Conservation (phyloP, 2,329 filamentous ascomycete species). For the Ophiostoma himal-ulmi region DNA sequence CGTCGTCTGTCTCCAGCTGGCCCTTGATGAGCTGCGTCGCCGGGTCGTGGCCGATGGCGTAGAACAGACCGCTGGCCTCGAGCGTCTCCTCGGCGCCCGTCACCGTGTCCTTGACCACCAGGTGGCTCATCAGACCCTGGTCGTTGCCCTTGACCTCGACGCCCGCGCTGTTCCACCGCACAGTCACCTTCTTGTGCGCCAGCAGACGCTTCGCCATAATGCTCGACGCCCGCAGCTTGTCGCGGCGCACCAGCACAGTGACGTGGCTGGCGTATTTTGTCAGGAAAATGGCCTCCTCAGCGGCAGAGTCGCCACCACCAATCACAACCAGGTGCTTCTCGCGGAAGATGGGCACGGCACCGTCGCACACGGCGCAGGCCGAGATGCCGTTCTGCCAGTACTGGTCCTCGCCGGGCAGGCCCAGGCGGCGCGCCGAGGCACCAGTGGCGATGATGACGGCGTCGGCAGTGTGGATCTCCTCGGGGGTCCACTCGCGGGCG, state of each 20-base stretch:
- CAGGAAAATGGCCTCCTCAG: constrained; percentile 94
- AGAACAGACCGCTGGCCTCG: constrained; percentile 89
- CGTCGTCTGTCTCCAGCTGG: constrained; percentile 75
- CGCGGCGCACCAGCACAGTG: constrained; percentile 83
- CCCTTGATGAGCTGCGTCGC: constrained; percentile 86
- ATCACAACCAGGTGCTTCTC: constrained; percentile 95
- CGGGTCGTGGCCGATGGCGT: constrained; percentile 94
- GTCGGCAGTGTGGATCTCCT: constrained; percentile 80
- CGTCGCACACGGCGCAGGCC: constrained; percentile 95
- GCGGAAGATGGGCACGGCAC: constrained; percentile 93
- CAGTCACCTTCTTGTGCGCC: constrained; percentile 80
- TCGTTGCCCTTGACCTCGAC: constrained; percentile 80
- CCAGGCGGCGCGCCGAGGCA: constrained; percentile 78
- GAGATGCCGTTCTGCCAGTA: constrained; percentile 98
- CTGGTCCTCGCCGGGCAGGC: constrained; percentile 80
- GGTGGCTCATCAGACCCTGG: constrained; percentile 79
- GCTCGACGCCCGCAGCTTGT: constrained; percentile 78
- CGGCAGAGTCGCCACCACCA: constrained; percentile 91
- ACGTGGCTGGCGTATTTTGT: constrained; percentile 97
- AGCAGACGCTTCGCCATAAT: constrained; percentile 86
- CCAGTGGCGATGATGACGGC: constrained; percentile 91
- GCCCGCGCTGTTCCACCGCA: constrained; percentile 77
- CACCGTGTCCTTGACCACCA: constrained; percentile 73
- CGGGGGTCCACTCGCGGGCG: constrained; percentile 83
- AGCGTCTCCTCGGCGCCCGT: constrained; percentile 76